phyloP scores from a whole-genome alignment of 768 basidiomycete species.

The Leccinum aurantiacum region DNA sequence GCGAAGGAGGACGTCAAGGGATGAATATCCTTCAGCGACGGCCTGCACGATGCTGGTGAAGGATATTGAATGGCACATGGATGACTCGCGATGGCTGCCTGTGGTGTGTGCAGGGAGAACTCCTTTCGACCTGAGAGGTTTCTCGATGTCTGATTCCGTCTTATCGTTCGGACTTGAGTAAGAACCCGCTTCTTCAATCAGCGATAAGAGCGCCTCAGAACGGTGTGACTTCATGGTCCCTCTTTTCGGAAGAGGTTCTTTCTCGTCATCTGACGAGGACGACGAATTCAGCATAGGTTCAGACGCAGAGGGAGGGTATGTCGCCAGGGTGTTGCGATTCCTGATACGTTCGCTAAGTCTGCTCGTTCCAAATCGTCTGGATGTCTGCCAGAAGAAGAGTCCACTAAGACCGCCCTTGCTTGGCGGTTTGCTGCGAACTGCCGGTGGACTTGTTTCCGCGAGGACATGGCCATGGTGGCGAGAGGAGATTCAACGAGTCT shows the following conservation, averaged over 20 bases:
- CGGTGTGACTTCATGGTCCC: slow-evolving; percentile 8
- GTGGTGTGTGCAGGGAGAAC: neutral
- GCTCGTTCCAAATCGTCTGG: neutral
- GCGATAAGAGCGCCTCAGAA: slow-evolving; percentile 14
- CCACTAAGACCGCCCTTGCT: neutral
- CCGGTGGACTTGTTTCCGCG: neutral
- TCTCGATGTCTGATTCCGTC: neutral
- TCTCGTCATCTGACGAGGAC: slow-evolving; percentile 8
- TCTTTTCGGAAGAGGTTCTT: slow-evolving; percentile 4
- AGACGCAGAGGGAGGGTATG: slow-evolving; percentile 8
- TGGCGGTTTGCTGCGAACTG: neutral
- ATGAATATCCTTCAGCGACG: slow-evolving; percentile 14
- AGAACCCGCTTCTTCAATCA: slow-evolving; percentile 12
- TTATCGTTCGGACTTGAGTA: neutral
- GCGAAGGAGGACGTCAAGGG: slow-evolving; percentile 20
- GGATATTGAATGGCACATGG: slow-evolving; percentile 17
- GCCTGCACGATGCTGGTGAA: slow-evolving; percentile 15
- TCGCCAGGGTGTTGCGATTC: neutral
- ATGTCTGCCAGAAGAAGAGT: neutral
- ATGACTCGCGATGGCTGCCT: slow-evolving; percentile 12
- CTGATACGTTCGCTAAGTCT: neutral
- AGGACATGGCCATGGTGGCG: slow-evolving; percentile 16
- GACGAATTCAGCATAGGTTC: slow-evolving; percentile 10
- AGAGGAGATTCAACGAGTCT: slow-evolving; percentile 21
- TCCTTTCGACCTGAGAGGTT: neutral